These are phyloP conservation scores for Psilocybe tampanensis DNA, from an alignment of 768 basidiomycete species.

Conservation along the genomic window DNA sequence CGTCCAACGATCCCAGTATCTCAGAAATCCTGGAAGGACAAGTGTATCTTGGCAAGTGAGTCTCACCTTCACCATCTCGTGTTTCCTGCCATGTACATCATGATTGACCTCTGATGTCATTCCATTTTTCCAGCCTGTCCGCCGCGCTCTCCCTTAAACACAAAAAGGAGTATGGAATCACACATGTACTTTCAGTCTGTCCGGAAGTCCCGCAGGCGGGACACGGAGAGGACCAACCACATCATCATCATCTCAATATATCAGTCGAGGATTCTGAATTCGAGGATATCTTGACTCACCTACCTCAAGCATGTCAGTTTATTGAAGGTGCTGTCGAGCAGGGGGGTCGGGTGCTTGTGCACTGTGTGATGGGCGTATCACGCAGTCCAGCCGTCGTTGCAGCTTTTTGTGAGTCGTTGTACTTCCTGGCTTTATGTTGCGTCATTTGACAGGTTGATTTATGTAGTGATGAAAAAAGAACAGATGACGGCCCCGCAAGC, in stretches of 20 bases:
- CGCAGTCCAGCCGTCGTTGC: constrained; percentile 64
- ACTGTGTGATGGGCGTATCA: constrained; percentile 76
- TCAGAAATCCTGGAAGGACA: constrained; percentile 40
- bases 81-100: not conserved
- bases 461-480: constrained; percentile 51
- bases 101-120: too few relatives aligned
- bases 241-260: constrained; percentile 37
- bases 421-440: not conserved
- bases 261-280: constrained; percentile 48
- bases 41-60: constrained; percentile 47
- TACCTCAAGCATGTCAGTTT: constrained; percentile 60
- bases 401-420: constrained; percentile 47
- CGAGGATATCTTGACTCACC: constrained; percentile 61
- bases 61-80: constrained; percentile 5
- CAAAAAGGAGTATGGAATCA: constrained; percentile 40
- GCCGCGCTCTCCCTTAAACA: constrained; percentile 35
- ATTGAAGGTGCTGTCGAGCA: constrained; percentile 57
- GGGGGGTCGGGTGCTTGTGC: constrained; percentile 65
- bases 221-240: constrained; percentile 39
- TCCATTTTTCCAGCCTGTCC: constrained; percentile 30
- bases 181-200: constrained; percentile 61
- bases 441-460: not conserved
- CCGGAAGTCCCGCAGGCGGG: constrained; percentile 50
- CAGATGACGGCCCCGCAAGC: constrained; percentile 44
- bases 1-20: constrained; percentile 23